These are phyloP conservation scores for Pelargonium australe DNA, from an alignment of 441 rosid species.

Conservation along the genomic window DNA sequence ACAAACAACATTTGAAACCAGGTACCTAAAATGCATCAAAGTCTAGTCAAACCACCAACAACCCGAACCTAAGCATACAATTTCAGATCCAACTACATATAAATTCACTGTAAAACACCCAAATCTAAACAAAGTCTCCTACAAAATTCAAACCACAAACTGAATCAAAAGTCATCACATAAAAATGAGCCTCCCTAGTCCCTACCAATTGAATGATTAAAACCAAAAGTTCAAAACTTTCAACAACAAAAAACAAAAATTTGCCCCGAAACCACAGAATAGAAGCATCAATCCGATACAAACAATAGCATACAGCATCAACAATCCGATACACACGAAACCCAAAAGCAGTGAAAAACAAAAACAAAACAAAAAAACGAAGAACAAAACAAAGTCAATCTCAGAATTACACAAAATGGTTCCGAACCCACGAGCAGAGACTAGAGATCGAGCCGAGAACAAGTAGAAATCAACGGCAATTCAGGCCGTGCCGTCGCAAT, in stretches of 20 bases:
- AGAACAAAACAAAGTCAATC: neutral
- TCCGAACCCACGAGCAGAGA: neutral
- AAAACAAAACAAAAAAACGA: neutral
- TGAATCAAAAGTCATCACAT: neutral
- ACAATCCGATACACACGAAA: neutral
- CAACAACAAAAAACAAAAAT: too few relatives aligned
- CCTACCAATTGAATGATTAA: too few relatives aligned
- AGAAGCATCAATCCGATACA: neutral
- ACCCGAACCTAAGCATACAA: neutral
- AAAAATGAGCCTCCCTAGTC: too few relatives aligned
- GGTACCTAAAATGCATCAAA: neutral
- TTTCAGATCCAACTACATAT: neutral
- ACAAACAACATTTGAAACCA: constrained; percentile 3
- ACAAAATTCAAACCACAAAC: neutral
- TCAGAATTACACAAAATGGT: neutral
- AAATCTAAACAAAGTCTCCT: neutral
- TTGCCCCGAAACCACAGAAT: neutral
- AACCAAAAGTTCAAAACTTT: too few relatives aligned
- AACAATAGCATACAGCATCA: neutral
- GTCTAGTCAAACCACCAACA: constrained; percentile 3
- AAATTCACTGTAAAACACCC: neutral
- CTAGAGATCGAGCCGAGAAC: neutral
- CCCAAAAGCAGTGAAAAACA: too few relatives aligned
- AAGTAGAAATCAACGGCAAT: neutral
- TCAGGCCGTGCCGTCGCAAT: neutral